A percentile compares a stretch with the other conserved stretches of the same genome.
These are phyloP conservation scores for Fonsecaea pugnacius DNA, from an alignment of 2,329 filamentous ascomycete genomes.

Conservation along the genomic window DNA sequence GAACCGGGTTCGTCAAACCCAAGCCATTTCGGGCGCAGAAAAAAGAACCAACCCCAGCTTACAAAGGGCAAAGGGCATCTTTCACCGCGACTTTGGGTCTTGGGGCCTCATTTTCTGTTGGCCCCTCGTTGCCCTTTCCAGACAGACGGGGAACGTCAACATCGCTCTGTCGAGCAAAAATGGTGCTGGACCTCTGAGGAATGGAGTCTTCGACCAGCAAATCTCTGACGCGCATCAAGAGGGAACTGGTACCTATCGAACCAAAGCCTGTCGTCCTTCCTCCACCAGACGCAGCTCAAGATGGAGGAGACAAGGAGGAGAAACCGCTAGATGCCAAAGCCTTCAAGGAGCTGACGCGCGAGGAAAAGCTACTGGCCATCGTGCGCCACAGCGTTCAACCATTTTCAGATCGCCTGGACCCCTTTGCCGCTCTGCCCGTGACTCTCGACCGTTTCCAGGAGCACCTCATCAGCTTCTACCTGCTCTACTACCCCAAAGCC, in stretches of 20 bases:
- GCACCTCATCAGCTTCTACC: slow-evolving; percentile 33
- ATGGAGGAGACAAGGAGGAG: neutral
- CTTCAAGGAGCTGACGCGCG: slow-evolving; percentile 20
- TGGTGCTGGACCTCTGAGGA: slow-evolving; percentile 7
- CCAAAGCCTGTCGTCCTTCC: neutral
- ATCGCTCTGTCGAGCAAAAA: slow-evolving; percentile 4
- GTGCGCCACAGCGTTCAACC: slow-evolving; percentile 28
- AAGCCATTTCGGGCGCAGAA: neutral
- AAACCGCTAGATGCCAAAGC: neutral
- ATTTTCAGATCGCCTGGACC: slow-evolving; percentile 32
- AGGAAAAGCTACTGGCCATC: slow-evolving; percentile 30
- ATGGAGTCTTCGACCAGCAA: slow-evolving; percentile 22
- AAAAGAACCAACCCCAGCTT: neutral
- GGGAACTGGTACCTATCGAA: slow-evolving; percentile 23
- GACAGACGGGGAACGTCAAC: neutral
- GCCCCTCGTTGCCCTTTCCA: neutral
- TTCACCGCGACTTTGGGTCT: slow-evolving; percentile 5
- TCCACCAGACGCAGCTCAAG: neutral
- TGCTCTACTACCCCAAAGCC: slow-evolving; percentile 33
- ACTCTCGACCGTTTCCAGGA: slow-evolving; percentile 33
- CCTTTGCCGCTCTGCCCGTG: slow-evolving; percentile 31
- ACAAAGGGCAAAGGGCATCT: neutral
- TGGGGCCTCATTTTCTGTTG: neutral
- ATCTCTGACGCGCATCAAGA: slow-evolving; percentile 21
- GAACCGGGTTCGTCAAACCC: neutral